Conservation (phyloP, 257 asterid genomes). For the Haberlea rhodopensis region DNA sequence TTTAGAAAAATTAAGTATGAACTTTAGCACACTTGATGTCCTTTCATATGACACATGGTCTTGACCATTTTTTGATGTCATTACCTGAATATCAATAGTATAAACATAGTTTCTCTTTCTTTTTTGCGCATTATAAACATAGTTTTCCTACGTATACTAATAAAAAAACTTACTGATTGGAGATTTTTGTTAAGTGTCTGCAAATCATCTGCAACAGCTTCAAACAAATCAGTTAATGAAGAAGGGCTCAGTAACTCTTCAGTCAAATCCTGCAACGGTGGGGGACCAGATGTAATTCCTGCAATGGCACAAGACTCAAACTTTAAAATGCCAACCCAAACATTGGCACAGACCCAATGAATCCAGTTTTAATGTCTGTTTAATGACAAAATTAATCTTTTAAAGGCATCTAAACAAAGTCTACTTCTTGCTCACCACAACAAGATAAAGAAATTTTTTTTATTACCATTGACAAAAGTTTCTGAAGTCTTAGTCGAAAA, state of each 20-base stretch:
- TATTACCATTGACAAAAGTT: constrained; percentile 56
- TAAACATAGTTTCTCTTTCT: not conserved
- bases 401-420: not conserved
- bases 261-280: constrained; percentile 53
- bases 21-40: not conserved
- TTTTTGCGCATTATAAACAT: not conserved
- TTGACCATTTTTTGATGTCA: not conserved
- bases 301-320: constrained; percentile 14
- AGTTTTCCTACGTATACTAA: not conserved
- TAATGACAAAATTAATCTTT: too few species aligned
- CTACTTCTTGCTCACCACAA: not conserved
- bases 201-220: constrained; percentile 78
- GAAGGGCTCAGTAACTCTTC: constrained; percentile 37
- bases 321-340: not conserved
- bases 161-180: constrained; percentile 60
- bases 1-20: too few species aligned
- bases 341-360: too few species aligned
- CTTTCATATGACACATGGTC: not conserved
- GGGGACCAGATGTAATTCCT: constrained; percentile 56
- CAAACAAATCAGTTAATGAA: constrained; percentile 60
- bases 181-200: constrained; percentile 70
- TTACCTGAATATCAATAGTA: not conserved
- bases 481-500: constrained; percentile 67
- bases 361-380: not conserved
- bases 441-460: not conserved